Evolutionary conservation across 768 basidiomycete species (phyloP), one percentile per base, ranked within the genome.

Genomic region (Neoboletus magnificus): DNA sequence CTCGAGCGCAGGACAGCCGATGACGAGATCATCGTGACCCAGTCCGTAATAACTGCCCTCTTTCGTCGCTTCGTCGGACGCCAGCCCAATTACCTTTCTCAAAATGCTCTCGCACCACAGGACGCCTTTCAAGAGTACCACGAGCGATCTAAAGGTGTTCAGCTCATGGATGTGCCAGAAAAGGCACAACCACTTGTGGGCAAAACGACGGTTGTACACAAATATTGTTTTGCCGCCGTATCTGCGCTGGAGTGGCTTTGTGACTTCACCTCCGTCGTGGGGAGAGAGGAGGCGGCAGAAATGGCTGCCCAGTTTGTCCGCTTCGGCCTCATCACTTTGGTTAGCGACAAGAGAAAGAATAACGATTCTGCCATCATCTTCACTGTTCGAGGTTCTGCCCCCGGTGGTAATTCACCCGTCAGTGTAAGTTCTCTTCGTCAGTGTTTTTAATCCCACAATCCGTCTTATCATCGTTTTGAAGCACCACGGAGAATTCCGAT

Each of bases 251-350:
- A 98, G 73, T 99, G 97, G 97, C 83, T 99, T 39, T 90, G 92
- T 68, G 97, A 99, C 71, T 97, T 93, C 64, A 93, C 97, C 0
- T 97, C 95, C 1, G 92, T 95, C 33, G 92, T 94, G 33, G 94
- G 94, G 23, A 79, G 92, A 50, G 97, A 99, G 66, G 97, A 98
- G 71, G 95, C 93, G 0, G 92, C 93, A 12, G 97, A 99, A 77
- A 90, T 98, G 84, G 89, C 92, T 3, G 97, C 95, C 5, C 97
- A 98, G 70, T 98, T 98, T 65, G 94, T 98, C 44, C 86, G 97
- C 50, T 97, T 94, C 65, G 91, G 93, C 39, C 84, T 96, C 59
- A 89, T 99, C 72, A 74, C 77, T 3, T 78, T 98, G 41, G 92
- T 96, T 57, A 90, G 88, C 75, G 91, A 93, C 72, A 93, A 90